Percentiles rank a stretch among this genome's conserved stretches.
phyloP scores from a whole-genome alignment of 371 early-diverging fungal species.

The Mortierella sp. region DNA sequence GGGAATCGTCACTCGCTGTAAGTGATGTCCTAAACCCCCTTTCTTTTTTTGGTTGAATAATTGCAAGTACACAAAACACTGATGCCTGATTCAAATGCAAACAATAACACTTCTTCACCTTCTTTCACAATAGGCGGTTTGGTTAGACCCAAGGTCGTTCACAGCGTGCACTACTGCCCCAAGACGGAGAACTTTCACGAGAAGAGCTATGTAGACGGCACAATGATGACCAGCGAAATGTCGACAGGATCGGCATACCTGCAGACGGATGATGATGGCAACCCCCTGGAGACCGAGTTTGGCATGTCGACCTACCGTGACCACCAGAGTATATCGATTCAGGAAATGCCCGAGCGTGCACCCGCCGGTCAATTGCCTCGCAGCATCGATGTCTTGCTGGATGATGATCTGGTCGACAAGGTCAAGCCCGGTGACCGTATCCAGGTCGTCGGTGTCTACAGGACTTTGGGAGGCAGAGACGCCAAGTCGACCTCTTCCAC shows the following conservation, averaged over 20 bases:
- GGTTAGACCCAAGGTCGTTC: constrained; percentile 96
- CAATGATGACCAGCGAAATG: constrained; percentile 69
- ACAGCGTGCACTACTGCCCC: constrained; percentile 96
- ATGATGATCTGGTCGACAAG: constrained; percentile 97
- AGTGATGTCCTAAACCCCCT: too few relatives aligned
- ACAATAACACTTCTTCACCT: background rate
- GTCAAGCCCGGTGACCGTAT: constrained; percentile 99
- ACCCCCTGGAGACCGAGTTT: constrained; percentile 94
- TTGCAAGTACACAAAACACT: too few relatives aligned
- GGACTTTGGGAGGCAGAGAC: constrained; percentile 86
- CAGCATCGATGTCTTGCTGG: constrained; percentile 96
- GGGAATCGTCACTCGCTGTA: constrained; percentile 98
- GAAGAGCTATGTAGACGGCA: constrained; percentile 94
- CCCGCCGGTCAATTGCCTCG: constrained; percentile 99
- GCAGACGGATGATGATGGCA: constrained; percentile 95
- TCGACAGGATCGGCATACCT: constrained; percentile 84
- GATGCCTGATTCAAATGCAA: too few relatives aligned
- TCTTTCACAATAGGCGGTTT: constrained; percentile 92
- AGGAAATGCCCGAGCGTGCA: constrained; percentile 99
- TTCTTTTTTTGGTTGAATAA: too few relatives aligned
- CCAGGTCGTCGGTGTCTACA: constrained; percentile 95
- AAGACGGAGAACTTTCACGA: constrained; percentile 85
- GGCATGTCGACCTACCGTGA: constrained; percentile 96
- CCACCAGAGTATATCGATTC: constrained; percentile 96
- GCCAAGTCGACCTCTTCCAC: constrained; percentile 84